phyloP scores from a whole-genome alignment of 768 basidiomycete genomes.

The Pleurotus salmoneostramineus region DNA sequence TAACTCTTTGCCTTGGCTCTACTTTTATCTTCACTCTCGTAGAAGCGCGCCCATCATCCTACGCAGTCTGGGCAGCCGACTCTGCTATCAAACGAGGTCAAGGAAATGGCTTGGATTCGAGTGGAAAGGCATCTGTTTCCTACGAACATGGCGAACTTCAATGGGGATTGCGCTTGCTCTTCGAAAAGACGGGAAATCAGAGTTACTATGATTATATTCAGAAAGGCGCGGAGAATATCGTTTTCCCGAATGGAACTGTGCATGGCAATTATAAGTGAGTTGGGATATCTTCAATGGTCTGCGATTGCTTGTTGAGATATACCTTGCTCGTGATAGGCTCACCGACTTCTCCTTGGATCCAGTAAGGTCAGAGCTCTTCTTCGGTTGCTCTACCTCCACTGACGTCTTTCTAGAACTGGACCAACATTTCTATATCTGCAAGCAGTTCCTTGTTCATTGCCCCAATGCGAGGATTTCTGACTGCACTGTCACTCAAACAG shows the following conservation, averaged over 20 bases:
- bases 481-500: conserved; percentile 5
- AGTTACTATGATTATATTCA: conserved; percentile 39
- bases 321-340: conserved; percentile 16
- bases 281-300: neutral
- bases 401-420: conserved; percentile 26
- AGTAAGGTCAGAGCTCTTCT: conserved; percentile 21
- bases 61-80: conserved; percentile 42
- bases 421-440: conserved; percentile 36
- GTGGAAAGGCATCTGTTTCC: conserved; percentile 28
- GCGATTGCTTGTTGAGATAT: neutral
- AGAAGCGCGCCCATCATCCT: conserved; percentile 27
- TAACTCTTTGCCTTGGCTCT: neutral
- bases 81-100: conserved; percentile 39
- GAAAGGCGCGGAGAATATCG: conserved; percentile 32
- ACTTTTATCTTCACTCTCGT: neutral
- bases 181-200: conserved; percentile 34
- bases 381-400: neutral
- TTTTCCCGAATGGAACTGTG: conserved; percentile 32
- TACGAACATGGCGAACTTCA: conserved; percentile 39
- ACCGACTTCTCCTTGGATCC: conserved; percentile 31
- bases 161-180: conserved; percentile 37
- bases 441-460: conserved; percentile 1
- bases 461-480: no score
- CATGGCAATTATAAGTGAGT: conserved; percentile 33
- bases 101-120: conserved; percentile 34